A percentile compares a stretch with the other conserved stretches of the same genome.
phyloP scores from a whole-genome alignment of 768 basidiomycete species.

The Candolleomyces eurysporus region DNA sequence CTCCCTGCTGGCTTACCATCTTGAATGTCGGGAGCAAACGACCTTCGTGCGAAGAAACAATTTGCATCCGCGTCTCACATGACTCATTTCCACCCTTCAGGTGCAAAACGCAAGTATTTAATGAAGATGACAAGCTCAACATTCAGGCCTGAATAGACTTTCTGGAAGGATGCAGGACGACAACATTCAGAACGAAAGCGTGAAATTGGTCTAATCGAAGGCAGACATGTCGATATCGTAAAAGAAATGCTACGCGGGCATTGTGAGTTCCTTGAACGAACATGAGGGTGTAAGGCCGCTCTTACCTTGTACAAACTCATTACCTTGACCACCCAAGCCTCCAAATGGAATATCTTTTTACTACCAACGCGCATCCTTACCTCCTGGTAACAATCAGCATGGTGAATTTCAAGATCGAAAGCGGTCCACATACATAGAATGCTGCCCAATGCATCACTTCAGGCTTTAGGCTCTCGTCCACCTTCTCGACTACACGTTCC shows the following conservation, averaged over 20 bases:
- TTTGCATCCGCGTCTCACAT: too few relatives aligned
- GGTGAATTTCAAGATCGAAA: slow-evolving; percentile 3
- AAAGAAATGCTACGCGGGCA: slow-evolving; percentile 41
- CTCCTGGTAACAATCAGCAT: slow-evolving; percentile 54
- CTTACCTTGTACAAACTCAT: slow-evolving; percentile 88
- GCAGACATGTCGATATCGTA: slow-evolving; percentile 59
- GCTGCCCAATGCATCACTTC: slow-evolving; percentile 99
- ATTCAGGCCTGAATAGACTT: background rate
- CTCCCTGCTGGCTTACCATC: too few relatives aligned
- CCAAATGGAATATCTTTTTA: slow-evolving; percentile 92
- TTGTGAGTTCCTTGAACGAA: background rate
- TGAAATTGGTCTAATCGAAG: slow-evolving; percentile 39
- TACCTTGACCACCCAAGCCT: slow-evolving; percentile 95
- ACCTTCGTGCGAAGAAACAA: too few relatives aligned
- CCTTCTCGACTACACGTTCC: slow-evolving; percentile 79
- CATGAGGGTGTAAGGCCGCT: background rate
- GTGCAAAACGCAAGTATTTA: too few relatives aligned
- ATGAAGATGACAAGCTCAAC: too few relatives aligned
- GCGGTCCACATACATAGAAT: slow-evolving; percentile 68
- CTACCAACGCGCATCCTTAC: slow-evolving; percentile 90
- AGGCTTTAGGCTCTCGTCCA: slow-evolving; percentile 87
- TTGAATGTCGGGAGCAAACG: too few relatives aligned
- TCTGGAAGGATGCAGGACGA: background rate
- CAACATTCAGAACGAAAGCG: background rate
- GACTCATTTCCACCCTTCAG: too few relatives aligned